Evolutionary conservation across 768 basidiomycete genomes (phyloP).

Genomic region (Hortiboletus campestris): DNA sequence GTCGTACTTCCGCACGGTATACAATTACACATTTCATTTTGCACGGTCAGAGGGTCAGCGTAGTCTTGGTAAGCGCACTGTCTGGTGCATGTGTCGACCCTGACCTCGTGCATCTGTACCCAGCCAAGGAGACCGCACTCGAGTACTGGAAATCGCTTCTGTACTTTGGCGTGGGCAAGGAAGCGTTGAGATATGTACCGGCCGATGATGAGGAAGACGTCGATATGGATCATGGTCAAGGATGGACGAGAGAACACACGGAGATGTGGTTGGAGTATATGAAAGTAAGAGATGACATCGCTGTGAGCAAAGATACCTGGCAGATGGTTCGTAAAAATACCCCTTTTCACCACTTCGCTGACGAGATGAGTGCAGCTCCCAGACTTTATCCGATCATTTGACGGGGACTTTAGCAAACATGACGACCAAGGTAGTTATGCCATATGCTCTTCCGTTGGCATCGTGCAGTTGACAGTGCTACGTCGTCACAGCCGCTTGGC

Average conservation of each 20-base stretch:
- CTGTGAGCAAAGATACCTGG: slow-evolving; percentile 89
- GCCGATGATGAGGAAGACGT: slow-evolving; percentile 47
- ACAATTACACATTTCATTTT: slow-evolving; percentile 79
- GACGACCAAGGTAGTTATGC: slow-evolving; percentile 63
- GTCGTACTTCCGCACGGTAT: slow-evolving; percentile 73
- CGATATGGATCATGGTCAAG: slow-evolving; percentile 41
- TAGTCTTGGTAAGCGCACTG: slow-evolving; percentile 58
- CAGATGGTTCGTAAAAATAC: slow-evolving; percentile 57
- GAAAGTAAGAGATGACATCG: slow-evolving; percentile 58
- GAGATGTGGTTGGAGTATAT: slow-evolving; percentile 83
- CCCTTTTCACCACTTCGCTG: slow-evolving; percentile 1
- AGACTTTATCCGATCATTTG: slow-evolving; percentile 74
- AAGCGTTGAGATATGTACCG: slow-evolving; percentile 52
- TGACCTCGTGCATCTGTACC: neutral
- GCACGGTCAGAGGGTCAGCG: slow-evolving; percentile 73
- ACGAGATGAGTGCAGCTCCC: slow-evolving; percentile 52
- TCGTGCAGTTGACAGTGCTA: neutral
- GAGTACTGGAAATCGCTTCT: slow-evolving; percentile 80
- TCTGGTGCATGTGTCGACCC: neutral
- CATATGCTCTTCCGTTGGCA: slow-evolving; percentile 12
- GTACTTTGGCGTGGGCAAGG: slow-evolving; percentile 65
- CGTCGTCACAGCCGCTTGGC: slow-evolving; percentile 68
- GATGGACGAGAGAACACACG: slow-evolving; percentile 63
- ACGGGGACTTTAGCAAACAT: slow-evolving; percentile 68
- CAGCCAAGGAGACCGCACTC: slow-evolving; percentile 68